Base-by-base conservation (phyloP, 1,139 yeast genomes). In the Saccharomyces hybrid region DNA sequence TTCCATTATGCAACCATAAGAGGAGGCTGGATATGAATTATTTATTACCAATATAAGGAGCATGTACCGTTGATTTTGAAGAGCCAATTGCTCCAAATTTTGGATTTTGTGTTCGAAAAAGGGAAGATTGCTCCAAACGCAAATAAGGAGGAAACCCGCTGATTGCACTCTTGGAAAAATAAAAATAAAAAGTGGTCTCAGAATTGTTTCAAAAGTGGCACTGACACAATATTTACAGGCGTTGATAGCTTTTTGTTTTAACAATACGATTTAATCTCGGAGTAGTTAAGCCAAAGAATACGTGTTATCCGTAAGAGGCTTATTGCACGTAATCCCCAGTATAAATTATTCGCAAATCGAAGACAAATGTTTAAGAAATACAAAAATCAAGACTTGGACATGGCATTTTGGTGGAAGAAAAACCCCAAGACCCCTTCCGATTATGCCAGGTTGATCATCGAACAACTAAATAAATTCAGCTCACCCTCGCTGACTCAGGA, bases 391-490 rank as follows among this genome's bases (percentile, higher is more conserved):
- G 68, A 65, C 48, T 51, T 65, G 49, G 68, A 65, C 51, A 89
- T 91, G 96, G 87, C 97, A 20, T 91, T 91, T 66, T 76, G 93
- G 64, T 91, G 93, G 77, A 87, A 89, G 62, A 79, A 96, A 66
- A 88, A 85, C 67, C 96, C 95, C n/a, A 89, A 89, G 70, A 84
- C 96, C 2, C 96, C 97, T 1, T 82, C 80, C 41, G 99, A 93
- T 65, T 78, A 90, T 56, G 85, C 89, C 14, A 78, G 88, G 55
- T 82, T 84, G 13, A 76, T 90, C 58, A 81, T 81, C 60, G 98
- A 93, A 53, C 88, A 82, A 63, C 76, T 89, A 16, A 71, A 76
- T 41, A 85, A 88, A 65, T 75, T 87, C 44, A 20, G 48, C 13
- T 47, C 50, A 16, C 41, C 53, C 23, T 53, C 60, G 11, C 68